phyloP scores from a whole-genome alignment of 371 early-diverging fungal genomes.

The Nematocida parisii region DNA sequence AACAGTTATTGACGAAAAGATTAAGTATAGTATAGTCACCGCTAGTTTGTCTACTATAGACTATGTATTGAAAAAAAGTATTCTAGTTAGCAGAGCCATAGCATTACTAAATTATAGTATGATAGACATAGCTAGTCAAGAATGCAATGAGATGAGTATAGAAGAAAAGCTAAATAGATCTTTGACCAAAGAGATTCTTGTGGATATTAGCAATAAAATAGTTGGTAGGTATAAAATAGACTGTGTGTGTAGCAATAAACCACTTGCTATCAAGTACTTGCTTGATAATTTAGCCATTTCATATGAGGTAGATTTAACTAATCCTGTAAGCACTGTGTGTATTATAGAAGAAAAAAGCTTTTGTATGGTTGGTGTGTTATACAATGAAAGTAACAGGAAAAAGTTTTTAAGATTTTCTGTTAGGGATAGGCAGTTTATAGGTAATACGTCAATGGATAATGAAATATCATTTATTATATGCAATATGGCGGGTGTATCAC shows the following conservation, averaged over 20 bases:
- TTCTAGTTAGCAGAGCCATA: constrained; percentile 17
- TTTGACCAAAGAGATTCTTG: not conserved
- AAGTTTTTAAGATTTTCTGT: constrained; percentile 22
- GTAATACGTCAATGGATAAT: constrained; percentile 61
- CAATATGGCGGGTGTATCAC: constrained; percentile 42
- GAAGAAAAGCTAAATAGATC: constrained; percentile 5
- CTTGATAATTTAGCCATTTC: not conserved
- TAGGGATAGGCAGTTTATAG: constrained; percentile 60
- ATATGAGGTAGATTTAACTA: not conserved
- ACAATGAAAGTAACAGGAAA: constrained; percentile 52
- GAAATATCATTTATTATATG: constrained; percentile 61
- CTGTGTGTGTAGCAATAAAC: not conserved
- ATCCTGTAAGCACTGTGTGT: constrained; percentile 12
- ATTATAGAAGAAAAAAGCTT: constrained; percentile 9
- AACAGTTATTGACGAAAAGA: not conserved
- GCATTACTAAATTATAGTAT: not conserved
- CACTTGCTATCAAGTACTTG: not conserved
- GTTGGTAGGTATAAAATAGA: constrained; percentile 11
- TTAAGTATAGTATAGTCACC: constrained; percentile 1
- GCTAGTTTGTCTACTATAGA: not conserved
- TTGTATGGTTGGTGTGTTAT: constrained; percentile 26
- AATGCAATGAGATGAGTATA: not conserved
- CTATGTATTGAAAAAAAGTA: constrained; percentile 1
- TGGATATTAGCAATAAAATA: not conserved
- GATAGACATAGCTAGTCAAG: not conserved